Conservation (phyloP, 1,284 basidiomycete species). For the Vanrija sp. region DNA sequence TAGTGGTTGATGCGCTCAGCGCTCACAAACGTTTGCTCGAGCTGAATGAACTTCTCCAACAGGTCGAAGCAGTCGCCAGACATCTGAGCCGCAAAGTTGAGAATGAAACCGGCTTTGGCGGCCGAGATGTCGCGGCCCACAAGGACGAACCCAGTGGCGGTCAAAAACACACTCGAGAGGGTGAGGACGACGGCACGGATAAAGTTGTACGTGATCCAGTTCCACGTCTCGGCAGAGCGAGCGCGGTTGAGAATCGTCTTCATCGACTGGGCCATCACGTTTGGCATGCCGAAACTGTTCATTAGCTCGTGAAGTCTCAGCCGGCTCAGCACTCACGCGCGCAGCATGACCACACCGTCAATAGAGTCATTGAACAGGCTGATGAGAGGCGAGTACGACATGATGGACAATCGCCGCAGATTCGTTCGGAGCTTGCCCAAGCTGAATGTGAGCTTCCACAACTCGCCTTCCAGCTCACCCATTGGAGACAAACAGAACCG, state of each 20-base stretch:
- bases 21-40: conserved; percentile 43
- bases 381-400: conserved; percentile 49
- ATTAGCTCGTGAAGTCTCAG: background rate
- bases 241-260: conserved; percentile 37
- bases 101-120: conserved; percentile 50
- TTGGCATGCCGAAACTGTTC: conserved; percentile 30
- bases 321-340: conserved; percentile 36
- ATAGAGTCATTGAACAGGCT: conserved; percentile 51
- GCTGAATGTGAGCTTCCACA: background rate
- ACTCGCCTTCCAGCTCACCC: conserved; percentile 18
- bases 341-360: conserved; percentile 50
- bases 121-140: conserved; percentile 45
- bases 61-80: conserved; percentile 37
- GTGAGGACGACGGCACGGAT: conserved; percentile 31
- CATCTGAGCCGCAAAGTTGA: conserved; percentile 47
- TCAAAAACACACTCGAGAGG: conserved; percentile 35
- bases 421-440: conserved; percentile 43
- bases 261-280: conserved; percentile 40
- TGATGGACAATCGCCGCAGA: conserved; percentile 37
- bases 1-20: conserved; percentile 52
- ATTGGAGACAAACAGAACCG: conserved; percentile 30
- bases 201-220: conserved; percentile 39
- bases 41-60: conserved; percentile 25
- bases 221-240: conserved; percentile 31
- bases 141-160: conserved; percentile 48